Conservation (phyloP, 495 filamentous ascomycete species). For the Neurospora sp. region DNA sequence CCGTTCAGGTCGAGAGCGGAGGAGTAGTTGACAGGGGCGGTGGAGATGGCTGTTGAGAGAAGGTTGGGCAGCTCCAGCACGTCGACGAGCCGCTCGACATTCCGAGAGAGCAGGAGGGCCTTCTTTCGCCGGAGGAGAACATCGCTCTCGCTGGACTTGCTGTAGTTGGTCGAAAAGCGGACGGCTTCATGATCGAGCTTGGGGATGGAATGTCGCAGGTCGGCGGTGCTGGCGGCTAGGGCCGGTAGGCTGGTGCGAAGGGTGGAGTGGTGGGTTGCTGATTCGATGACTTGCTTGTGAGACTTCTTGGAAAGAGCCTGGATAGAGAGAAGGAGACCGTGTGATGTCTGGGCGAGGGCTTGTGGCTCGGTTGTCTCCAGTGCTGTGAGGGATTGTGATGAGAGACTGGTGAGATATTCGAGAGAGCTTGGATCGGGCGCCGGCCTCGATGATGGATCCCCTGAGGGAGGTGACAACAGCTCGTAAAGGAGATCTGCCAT, state of each 20-base stretch:
- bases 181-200: slow-evolving; percentile 69
- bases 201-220: slow-evolving; percentile 63
- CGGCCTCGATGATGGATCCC: slow-evolving; percentile 3
- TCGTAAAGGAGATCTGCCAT: slow-evolving; percentile 29
- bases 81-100: slow-evolving; percentile 82
- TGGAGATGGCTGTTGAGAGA: slow-evolving; percentile 50
- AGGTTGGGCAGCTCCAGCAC: slow-evolving; percentile 85
- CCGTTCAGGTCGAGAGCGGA: slow-evolving; percentile 83
- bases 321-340: slow-evolving; percentile 74
- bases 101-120: slow-evolving; percentile 75
- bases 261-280: slow-evolving; percentile 63
- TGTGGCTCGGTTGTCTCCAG: slow-evolving; percentile 67
- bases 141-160: slow-evolving; percentile 56
- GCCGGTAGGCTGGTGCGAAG: slow-evolving; percentile 56
- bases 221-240: slow-evolving; percentile 51
- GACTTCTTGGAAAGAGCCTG: slow-evolving; percentile 86
- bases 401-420: slow-evolving; percentile 67
- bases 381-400: slow-evolving; percentile 66
- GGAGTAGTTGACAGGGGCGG: slow-evolving; percentile 58
- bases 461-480: slow-evolving; percentile 12
- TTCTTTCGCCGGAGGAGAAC: slow-evolving; percentile 66
- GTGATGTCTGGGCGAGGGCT: slow-evolving; percentile 66
- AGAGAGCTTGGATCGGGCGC: slow-evolving; percentile 61
- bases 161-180: slow-evolving; percentile 74
- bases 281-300: slow-evolving; percentile 76